Base-by-base conservation (phyloP, 768 basidiomycete species). In the Trametes cinnabarina region DNA sequence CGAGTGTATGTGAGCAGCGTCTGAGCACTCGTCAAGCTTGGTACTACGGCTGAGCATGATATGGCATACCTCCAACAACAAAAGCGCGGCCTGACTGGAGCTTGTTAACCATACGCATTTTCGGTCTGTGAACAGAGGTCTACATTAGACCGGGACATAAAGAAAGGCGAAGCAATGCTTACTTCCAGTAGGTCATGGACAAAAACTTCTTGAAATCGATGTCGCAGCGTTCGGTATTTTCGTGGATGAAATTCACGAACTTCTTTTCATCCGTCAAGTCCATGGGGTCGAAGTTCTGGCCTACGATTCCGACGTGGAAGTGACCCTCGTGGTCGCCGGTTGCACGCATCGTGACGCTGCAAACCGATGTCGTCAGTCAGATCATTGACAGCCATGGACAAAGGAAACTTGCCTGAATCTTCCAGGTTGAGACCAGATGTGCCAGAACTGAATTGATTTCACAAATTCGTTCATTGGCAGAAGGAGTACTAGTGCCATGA, bases 71-170 rank as follows among this genome's bases (percentile, higher is more conserved):
- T 63, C 82, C 82, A 30, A 68, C 76, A 20, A 63, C 49, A 56
- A 81, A 82, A 8, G 76, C 77, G n/a, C 78, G 70, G 3, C 78
- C 79, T 7, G 63, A 55, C 15, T 69, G 60, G 60, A 82, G 77
- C 22, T 66, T 71, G 40, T 81, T 62, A 0, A 75, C 76, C 77
- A 82, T 78, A 12, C 81, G 72, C 22, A 82, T 73, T 62, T 80
- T 81, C 1, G 79, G 74, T 23, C 80, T 77, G 47, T 30, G 57
- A 4, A 23, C 4, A 56, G 3, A 47, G 66, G 10, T 40, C 22
- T 60, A 35, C 66, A 44, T 32, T 12, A 32, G 30, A 6, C 12
- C 6, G 25, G 23, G 2, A 23, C 2, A 10, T 4, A 44, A 4
- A 14, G 10, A 20, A 23, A 10, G 17, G 4, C 11, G 10, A 11